Evolutionary conservation across 495 filamentous ascomycete species (phyloP).

Genomic region (Podospora fimiseda): DNA sequence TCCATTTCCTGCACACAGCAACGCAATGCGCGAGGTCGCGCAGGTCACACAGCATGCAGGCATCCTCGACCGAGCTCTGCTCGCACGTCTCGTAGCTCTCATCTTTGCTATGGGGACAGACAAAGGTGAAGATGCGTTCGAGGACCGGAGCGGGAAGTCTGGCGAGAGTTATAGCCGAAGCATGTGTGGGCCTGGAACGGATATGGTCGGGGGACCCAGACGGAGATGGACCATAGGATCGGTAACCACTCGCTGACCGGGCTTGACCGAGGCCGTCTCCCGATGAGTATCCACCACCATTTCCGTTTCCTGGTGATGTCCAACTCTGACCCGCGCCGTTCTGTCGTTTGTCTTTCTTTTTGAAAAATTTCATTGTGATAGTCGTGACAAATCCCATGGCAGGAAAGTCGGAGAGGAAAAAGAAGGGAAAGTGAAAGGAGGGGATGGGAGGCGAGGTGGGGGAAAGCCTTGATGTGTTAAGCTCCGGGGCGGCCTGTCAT

Average conservation of each 20-base stretch:
- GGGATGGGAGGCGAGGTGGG: conserved; percentile 6
- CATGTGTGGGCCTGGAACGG: conserved; percentile 17
- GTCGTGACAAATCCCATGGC: neutral
- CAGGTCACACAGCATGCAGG: conserved; percentile 93
- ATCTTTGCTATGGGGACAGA: conserved; percentile 80
- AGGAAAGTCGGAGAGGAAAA: neutral
- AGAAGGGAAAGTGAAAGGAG: conserved; percentile 1
- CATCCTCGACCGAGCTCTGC: conserved; percentile 71
- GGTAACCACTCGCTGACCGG: conserved; percentile 9
- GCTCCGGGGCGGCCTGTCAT: neutral
- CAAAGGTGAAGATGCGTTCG: conserved; percentile 63
- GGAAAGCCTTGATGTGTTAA: neutral
- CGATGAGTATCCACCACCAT: neutral
- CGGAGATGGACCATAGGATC: conserved; percentile 8
- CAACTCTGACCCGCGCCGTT: conserved; percentile 11
- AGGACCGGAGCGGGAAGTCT: conserved; percentile 59
- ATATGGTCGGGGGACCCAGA: conserved; percentile 5
- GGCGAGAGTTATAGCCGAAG: conserved; percentile 27
- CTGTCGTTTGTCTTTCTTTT: conserved; percentile 30
- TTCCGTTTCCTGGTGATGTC: conserved; percentile 16
- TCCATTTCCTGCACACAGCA: conserved; percentile 69
- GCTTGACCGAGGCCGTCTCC: conserved; percentile 5
- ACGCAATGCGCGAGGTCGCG: conserved; percentile 80
- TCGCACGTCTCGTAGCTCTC: conserved; percentile 75
- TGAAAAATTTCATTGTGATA: conserved; percentile 40